These are phyloP conservation scores for Apiotrichum gamsii DNA, from an alignment of 1,284 basidiomycete species.

Conservation along the genomic window DNA sequence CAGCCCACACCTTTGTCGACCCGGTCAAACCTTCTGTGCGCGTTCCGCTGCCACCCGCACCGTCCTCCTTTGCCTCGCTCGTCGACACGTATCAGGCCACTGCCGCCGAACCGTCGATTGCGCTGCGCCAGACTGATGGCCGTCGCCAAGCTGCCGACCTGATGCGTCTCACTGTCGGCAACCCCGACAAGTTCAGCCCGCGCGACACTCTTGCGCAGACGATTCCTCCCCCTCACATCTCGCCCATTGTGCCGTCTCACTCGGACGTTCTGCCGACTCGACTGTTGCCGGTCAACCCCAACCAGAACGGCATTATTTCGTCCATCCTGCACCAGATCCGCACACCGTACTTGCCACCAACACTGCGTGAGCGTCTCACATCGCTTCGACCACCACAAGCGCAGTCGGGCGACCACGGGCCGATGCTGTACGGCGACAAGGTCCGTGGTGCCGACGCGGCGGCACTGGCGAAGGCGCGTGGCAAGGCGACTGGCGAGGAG, in stretches of 20 bases:
- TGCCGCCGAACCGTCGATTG: slow-evolving; percentile 27
- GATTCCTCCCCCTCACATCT: slow-evolving; percentile 23
- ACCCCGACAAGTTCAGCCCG: slow-evolving; percentile 31
- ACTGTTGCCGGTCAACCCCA: slow-evolving; percentile 32
- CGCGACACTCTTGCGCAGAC: slow-evolving; percentile 25
- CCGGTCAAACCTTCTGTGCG: slow-evolving; percentile 15
- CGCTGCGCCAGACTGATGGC: slow-evolving; percentile 29
- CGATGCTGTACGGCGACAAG: slow-evolving; percentile 29
- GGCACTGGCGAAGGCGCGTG: slow-evolving; percentile 29
- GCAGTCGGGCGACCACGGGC: slow-evolving; percentile 14
- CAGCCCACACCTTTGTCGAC: slow-evolving; percentile 23
- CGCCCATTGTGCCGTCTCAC: slow-evolving; percentile 35
- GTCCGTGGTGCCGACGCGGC: slow-evolving; percentile 34
- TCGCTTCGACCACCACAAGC: slow-evolving; percentile 32
- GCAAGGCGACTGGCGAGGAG: slow-evolving; percentile 26
- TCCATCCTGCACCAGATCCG: slow-evolving; percentile 32
- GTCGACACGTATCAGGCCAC: slow-evolving; percentile 29
- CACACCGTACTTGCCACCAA: slow-evolving; percentile 34
- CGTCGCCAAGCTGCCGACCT: slow-evolving; percentile 33
- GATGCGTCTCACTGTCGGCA: slow-evolving; percentile 28
- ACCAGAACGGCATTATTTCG: slow-evolving; percentile 23
- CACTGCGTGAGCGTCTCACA: slow-evolving; percentile 36
- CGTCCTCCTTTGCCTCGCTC: slow-evolving; percentile 32
- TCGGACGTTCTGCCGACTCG: slow-evolving; percentile 21
- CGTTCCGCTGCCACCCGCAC: slow-evolving; percentile 13